Percentiles rank a stretch among this genome's conserved stretches.
These are phyloP conservation scores for Lyophyllum semitale DNA, from an alignment of 768 basidiomycete genomes.

Conservation along the genomic window DNA sequence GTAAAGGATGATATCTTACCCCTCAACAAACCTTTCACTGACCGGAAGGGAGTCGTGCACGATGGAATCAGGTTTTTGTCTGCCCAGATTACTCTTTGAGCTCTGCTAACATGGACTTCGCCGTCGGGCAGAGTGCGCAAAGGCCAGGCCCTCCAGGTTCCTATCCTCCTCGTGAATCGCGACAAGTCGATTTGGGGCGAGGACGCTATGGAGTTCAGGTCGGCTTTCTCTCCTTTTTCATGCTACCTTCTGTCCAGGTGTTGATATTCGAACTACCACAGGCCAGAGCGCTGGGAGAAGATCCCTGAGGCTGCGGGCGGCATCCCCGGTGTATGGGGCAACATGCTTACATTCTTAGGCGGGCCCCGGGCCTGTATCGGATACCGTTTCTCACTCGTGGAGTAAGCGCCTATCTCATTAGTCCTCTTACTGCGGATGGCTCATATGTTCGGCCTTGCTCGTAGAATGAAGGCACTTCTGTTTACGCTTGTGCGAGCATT, in stretches of 20 bases:
- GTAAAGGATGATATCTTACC: conserved; percentile 55
- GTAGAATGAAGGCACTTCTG: conserved; percentile 38
- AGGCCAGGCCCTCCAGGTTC: conserved; percentile 47
- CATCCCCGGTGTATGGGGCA: conserved; percentile 65
- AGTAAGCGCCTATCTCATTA: conserved; percentile 29
- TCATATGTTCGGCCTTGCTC: not conserved
- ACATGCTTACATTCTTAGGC: conserved; percentile 62
- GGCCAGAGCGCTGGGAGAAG: conserved; percentile 65
- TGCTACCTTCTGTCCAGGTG: not conserved
- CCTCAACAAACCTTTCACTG: no score
- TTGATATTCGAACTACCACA: conserved; percentile 31
- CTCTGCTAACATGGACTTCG: not conserved
- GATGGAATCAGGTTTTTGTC: conserved; percentile 38
- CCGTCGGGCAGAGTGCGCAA: conserved; percentile 33
- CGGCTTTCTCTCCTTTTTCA: conserved; percentile 9
- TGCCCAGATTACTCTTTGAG: not conserved
- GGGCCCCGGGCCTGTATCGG: no score
- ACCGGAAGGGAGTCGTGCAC: conserved; percentile 41
- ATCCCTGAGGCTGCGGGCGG: no score
- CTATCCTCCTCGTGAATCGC: conserved; percentile 54
- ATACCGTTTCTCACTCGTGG: no score
- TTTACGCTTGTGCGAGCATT: no score
- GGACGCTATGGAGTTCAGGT: conserved; percentile 64
- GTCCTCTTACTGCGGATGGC: not conserved
- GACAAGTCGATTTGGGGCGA: conserved; percentile 60